These are phyloP conservation scores for Leishmania lainsoni DNA, from an alignment of 208 protist species.

Conservation along the genomic window DNA sequence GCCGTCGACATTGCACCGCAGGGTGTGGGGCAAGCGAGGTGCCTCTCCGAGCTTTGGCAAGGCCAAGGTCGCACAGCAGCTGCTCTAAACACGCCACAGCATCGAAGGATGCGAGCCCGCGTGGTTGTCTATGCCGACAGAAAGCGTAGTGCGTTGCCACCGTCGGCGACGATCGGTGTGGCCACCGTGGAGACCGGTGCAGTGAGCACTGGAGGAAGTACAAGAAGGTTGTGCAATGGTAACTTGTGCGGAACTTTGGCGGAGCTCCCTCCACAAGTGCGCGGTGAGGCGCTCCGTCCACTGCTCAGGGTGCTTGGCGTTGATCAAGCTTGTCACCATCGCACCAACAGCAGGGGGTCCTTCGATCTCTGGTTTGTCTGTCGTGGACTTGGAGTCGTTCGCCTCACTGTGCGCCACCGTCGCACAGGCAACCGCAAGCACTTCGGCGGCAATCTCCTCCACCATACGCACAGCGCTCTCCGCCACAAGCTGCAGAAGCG, in stretches of 20 bases:
- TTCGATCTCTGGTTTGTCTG: not conserved
- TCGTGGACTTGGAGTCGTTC: not conserved
- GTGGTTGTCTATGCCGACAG: not conserved
- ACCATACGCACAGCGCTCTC: not conserved
- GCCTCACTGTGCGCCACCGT: not conserved
- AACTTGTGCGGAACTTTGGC: not conserved
- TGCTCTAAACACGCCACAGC: slow-evolving; percentile 4
- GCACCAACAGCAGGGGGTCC: not conserved
- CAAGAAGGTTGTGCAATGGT: not conserved
- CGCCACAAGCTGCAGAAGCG: not conserved
- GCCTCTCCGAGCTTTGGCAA: not conserved
- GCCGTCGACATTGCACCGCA: not conserved
- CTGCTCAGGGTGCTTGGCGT: not conserved
- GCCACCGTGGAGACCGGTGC: not conserved
- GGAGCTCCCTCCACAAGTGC: slow-evolving; percentile 4
- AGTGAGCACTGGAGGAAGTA: not conserved
- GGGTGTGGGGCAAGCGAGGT: not conserved
- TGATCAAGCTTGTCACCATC: not conserved
- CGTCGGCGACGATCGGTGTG: not conserved
- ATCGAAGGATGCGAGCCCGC: not conserved
- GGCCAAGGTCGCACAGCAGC: slow-evolving; percentile 4
- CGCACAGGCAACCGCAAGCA: not conserved
- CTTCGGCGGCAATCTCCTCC: slow-evolving; percentile 4
- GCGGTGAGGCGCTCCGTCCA: slow-evolving; percentile 1
- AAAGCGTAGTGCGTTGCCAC: not conserved